A percentile compares a stretch with the other conserved stretches of the same genome.
These are phyloP conservation scores for Talaromyces sp. DNA, from an alignment of 2,329 filamentous ascomycete genomes.

Conservation along the genomic window DNA sequence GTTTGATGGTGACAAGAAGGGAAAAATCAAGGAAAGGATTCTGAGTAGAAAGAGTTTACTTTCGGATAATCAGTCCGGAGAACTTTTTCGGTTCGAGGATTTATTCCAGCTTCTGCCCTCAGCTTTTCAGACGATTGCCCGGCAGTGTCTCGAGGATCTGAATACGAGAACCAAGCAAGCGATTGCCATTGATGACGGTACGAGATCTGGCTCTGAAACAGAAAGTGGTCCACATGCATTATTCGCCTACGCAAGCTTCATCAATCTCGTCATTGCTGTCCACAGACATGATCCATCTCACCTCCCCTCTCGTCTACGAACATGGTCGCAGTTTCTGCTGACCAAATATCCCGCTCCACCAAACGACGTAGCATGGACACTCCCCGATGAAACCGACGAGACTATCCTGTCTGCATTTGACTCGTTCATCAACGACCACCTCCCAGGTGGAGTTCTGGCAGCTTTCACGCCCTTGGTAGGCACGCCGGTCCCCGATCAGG, in stretches of 20 bases:
- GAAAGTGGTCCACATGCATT: constrained; percentile 20
- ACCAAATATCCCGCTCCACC: constrained; percentile 33
- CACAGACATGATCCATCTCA: constrained; percentile 19
- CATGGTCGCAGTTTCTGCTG: constrained; percentile 37
- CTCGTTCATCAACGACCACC: constrained; percentile 24
- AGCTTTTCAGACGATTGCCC: constrained; percentile 26
- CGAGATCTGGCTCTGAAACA: constrained; percentile 16
- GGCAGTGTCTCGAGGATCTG: constrained; percentile 10
- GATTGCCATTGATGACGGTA: constrained; percentile 15
- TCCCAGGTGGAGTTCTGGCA: constrained; percentile 10
- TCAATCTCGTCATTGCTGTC: constrained; percentile 33
- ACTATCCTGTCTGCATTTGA: constrained; percentile 24
- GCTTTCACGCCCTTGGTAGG: neutral
- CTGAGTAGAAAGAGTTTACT: constrained; percentile 34
- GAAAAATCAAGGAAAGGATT: constrained; percentile 27
- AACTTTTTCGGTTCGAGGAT: constrained; percentile 34
- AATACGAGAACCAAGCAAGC: neutral
- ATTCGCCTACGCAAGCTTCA: constrained; percentile 32
- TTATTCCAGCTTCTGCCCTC: constrained; percentile 30
- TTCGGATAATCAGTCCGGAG: constrained; percentile 27
- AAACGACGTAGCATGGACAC: constrained; percentile 30
- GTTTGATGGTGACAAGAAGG: constrained; percentile 25
- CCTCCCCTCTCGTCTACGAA: constrained; percentile 33
- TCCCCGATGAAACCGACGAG: constrained; percentile 30
- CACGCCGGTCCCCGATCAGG: neutral